These are phyloP conservation scores for Eutrema heterophyllum DNA, from an alignment of 345 rosid species.

Conservation along the genomic window DNA sequence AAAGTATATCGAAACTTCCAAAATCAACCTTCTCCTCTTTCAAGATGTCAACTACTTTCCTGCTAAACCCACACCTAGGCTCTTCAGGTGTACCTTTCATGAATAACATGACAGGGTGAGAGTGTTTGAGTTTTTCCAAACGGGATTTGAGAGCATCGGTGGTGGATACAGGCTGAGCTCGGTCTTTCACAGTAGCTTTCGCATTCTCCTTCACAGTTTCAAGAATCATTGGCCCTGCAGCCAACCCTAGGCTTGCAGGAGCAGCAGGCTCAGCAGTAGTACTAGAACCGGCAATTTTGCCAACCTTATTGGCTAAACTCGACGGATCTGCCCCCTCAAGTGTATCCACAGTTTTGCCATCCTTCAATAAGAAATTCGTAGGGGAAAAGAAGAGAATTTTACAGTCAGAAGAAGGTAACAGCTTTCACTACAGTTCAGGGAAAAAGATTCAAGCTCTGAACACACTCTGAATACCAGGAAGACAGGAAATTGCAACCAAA, in stretches of 20 bases:
- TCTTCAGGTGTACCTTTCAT: slow-evolving; percentile 91
- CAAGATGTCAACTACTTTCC: slow-evolving; percentile 64
- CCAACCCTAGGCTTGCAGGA: slow-evolving; percentile 97
- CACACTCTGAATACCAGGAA: neutral
- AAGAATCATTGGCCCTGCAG: slow-evolving; percentile 78
- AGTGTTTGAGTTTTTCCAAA: slow-evolving; percentile 60
- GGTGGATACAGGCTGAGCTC: slow-evolving; percentile 35
- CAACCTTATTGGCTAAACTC: slow-evolving; percentile 87
- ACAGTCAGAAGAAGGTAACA: neutral
- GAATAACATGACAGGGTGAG: slow-evolving; percentile 82
- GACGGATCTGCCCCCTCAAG: slow-evolving; percentile 98
- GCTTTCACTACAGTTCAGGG: neutral
- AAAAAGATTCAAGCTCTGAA: neutral
- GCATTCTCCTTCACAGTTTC: slow-evolving; percentile 71
- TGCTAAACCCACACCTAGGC: slow-evolving; percentile 90
- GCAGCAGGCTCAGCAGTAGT: slow-evolving; percentile 78
- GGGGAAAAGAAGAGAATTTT: neutral
- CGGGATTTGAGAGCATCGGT: slow-evolving; percentile 36
- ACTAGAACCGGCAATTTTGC: slow-evolving; percentile 62
- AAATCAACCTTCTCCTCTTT: slow-evolving; percentile 74
- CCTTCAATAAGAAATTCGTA: slow-evolving; percentile 37
- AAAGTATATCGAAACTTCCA: slow-evolving; percentile 77
- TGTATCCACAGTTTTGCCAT: slow-evolving; percentile 69
- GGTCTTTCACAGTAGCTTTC: slow-evolving; percentile 42
- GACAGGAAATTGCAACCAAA: neutral